Evolutionary conservation across 2,329 filamentous ascomycete genomes (phyloP).

Genomic region (Lachnellula occidentalis): DNA sequence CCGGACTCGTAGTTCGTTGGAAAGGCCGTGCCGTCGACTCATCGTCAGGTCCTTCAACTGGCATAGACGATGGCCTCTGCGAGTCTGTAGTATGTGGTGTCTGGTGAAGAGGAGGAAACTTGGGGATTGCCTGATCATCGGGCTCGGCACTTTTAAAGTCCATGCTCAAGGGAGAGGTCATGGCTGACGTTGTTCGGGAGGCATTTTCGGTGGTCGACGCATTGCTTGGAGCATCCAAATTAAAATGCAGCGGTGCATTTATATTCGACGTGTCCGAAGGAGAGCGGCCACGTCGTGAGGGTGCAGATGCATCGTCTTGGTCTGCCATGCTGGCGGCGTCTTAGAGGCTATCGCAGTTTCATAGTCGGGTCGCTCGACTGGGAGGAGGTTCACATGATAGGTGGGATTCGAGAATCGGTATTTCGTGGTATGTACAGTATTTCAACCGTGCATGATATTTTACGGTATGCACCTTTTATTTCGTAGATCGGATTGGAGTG

Average conservation of each 20-base stretch:
- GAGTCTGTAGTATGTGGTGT: slow-evolving; percentile 14
- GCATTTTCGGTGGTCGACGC: slow-evolving; percentile 20
- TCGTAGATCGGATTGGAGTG: neutral
- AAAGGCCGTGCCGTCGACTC: slow-evolving; percentile 54
- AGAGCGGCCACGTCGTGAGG: slow-evolving; percentile 21
- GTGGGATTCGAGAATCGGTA: too few relatives aligned
- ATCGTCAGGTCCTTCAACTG: slow-evolving; percentile 44
- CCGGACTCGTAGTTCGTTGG: slow-evolving; percentile 46
- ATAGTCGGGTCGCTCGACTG: slow-evolving; percentile 1
- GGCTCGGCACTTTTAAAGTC: slow-evolving; percentile 22
- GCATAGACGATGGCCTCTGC: slow-evolving; percentile 14
- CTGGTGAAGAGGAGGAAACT: slow-evolving; percentile 26
- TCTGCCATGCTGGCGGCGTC: slow-evolving; percentile 26
- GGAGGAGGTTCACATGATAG: too few relatives aligned
- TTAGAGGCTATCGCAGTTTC: slow-evolving; percentile 6
- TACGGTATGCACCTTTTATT: neutral
- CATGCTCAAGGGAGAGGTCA: slow-evolving; percentile 29
- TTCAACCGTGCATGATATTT: neutral
- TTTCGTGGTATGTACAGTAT: neutral
- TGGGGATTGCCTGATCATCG: slow-evolving; percentile 22
- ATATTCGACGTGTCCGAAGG: slow-evolving; percentile 19
- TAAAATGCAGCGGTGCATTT: slow-evolving; percentile 13
- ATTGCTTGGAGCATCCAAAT: slow-evolving; percentile 24
- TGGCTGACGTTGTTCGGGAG: slow-evolving; percentile 28
- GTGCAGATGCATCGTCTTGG: slow-evolving; percentile 22